These are phyloP conservation scores for Fonsecaea pedrosoi DNA, from an alignment of 2,329 filamentous ascomycete species.

Conservation along the genomic window DNA sequence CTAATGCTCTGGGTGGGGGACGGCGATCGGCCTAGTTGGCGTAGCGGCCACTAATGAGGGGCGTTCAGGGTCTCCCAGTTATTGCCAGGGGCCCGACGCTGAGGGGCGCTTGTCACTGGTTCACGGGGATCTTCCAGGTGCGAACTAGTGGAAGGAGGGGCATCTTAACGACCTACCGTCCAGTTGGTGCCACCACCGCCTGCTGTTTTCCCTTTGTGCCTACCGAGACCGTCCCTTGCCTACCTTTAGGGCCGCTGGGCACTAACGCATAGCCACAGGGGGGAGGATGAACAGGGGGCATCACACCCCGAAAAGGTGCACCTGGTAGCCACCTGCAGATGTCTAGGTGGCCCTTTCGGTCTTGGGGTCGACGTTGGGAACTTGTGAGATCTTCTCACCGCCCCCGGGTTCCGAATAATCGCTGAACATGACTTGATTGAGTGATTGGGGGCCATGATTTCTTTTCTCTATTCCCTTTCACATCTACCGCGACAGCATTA, in stretches of 20 bases:
- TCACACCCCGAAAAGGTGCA: neutral
- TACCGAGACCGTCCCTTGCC: neutral
- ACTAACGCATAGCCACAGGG: slow-evolving; percentile 16
- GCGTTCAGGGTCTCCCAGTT: slow-evolving; percentile 2
- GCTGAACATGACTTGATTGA: neutral
- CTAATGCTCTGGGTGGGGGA: slow-evolving; percentile 14
- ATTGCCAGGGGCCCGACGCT: slow-evolving; percentile 18
- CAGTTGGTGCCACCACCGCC: neutral
- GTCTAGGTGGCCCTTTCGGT: slow-evolving; percentile 10
- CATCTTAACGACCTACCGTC: slow-evolving; percentile 7
- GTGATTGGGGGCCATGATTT: neutral
- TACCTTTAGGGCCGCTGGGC: neutral
- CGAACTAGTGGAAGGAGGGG: slow-evolving; percentile 17
- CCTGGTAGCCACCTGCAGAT: neutral
- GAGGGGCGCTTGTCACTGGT: slow-evolving; percentile 13
- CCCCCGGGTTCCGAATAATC: slow-evolving; percentile 1
- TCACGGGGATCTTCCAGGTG: neutral
- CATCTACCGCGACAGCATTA: neutral
- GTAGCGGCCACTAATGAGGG: slow-evolving; percentile 6
- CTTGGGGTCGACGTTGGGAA: neutral
- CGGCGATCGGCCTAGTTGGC: slow-evolving; percentile 6
- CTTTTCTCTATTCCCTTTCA: neutral
- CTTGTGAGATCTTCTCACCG: slow-evolving; percentile 4
- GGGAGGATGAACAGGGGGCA: neutral
- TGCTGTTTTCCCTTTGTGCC: neutral